Base-by-base conservation (phyloP, 805 yeast species). In the Cyberlindnera xishuangbannaensis region DNA sequence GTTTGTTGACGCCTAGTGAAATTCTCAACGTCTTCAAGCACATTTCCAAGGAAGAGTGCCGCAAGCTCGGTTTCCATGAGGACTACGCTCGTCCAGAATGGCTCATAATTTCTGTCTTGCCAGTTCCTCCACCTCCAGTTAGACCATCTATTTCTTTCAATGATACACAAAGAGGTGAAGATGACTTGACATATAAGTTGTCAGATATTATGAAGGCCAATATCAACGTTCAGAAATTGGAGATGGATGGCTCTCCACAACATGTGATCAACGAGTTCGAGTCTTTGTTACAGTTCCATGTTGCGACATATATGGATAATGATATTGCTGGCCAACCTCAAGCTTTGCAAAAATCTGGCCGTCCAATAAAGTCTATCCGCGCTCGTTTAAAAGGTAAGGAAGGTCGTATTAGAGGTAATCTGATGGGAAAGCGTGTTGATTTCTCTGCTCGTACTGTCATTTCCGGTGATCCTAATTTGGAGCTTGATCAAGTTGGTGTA, bases 251-350 rank as follows among this genome's bases (percentile, higher is more conserved):
- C 46, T 94, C 97, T 4, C 98, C 99, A 12, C 97, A 90, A 52
- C 99, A 92, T 59, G 97, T 94, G 27, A 83, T 92, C 49, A 84
- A 84, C 56, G 99, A 92, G 63, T 90, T 92, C 55, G 98, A 92
- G 60, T 83, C 95, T 27, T 74, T 92, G 48, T 68, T 92, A 40
- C 99, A 92, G 59, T 92, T 87, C 61, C 99, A 92, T 53, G 97
- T 92, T 33, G 99, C 99, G 7, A 92, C 99, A 1, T 92, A 92
- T 58, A 92, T 92, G 99, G 98, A 92, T 65, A 92, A 92, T 59
- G 97, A 92, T 65, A 92, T 92, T 62, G 98, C 98, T 11, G 98
- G 99, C 43, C 98, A 92, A 65, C 99, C 98, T 1, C 98, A 90
- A 61, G 98, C 99, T 21, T 72, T 92, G 43, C 99, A 92, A 58